These are phyloP conservation scores for Styphnolobium japonicum DNA, from an alignment of 306 rosid genomes.

Conservation along the genomic window DNA sequence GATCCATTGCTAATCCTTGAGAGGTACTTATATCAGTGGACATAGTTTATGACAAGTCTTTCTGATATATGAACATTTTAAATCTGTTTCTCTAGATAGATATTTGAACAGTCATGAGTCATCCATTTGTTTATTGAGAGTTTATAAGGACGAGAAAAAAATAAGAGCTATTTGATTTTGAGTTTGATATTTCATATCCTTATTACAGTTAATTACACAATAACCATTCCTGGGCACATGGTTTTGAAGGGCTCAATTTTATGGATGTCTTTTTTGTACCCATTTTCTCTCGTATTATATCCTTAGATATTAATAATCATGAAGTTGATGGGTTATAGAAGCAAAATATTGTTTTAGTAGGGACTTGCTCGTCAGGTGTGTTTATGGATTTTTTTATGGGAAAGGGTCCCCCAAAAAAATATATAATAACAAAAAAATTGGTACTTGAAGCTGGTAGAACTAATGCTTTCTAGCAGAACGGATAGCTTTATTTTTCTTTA, in stretches of 20 bases:
- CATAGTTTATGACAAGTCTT: background rate
- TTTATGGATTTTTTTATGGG: background rate
- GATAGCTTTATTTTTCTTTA: background rate
- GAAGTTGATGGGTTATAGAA: constrained; percentile 17
- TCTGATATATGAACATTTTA: constrained; percentile 4
- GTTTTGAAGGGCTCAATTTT: constrained; percentile 8
- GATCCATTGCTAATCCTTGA: constrained; percentile 93
- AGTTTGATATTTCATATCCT: background rate
- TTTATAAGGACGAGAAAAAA: background rate
- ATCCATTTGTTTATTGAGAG: constrained; percentile 12
- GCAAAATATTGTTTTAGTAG: background rate
- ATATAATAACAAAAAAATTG: background rate
- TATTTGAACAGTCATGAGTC: background rate
- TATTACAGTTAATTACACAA: background rate
- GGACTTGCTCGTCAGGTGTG: background rate
- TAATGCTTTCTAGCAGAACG: background rate
- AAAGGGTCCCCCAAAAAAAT: no score
- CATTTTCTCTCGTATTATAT: background rate
- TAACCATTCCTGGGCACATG: background rate
- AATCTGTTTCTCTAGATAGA: background rate
- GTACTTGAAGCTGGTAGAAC: background rate
- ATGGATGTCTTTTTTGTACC: background rate
- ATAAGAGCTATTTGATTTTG: background rate
- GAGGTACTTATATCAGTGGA: constrained; percentile 46
- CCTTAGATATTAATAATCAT: background rate